These are phyloP conservation scores for Fusarium sp. DNA, from an alignment of 2,329 filamentous ascomycete species.

Conservation along the genomic window DNA sequence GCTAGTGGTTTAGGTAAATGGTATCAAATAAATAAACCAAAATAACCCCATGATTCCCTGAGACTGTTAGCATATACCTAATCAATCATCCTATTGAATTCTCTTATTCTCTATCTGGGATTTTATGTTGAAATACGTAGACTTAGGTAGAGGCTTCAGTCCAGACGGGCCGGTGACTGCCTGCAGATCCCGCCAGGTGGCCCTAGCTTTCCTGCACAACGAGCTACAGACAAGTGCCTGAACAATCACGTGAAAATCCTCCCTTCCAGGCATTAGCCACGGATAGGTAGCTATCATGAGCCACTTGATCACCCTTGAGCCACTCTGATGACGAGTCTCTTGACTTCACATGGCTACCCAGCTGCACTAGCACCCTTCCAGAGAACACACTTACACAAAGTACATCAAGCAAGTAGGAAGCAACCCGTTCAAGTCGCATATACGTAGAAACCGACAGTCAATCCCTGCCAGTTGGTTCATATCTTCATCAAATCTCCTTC, in stretches of 20 bases:
- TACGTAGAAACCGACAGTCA: too few species aligned
- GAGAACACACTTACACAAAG: too few species aligned
- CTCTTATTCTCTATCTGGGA: too few species aligned
- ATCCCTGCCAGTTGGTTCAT: too few species aligned
- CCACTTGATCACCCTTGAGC: slow-evolving; percentile 29
- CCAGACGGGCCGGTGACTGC: slow-evolving; percentile 28
- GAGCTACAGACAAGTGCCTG: slow-evolving; percentile 2
- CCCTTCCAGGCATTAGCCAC: slow-evolving; percentile 13
- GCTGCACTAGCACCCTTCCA: too few species aligned
- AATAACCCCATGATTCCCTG: too few species aligned
- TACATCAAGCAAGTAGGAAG: background rate
- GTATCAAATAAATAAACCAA: too few species aligned
- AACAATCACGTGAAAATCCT: slow-evolving; percentile 8
- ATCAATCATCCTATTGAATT: too few species aligned
- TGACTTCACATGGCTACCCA: background rate
- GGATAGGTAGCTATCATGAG: slow-evolving; percentile 11
- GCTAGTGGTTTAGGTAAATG: too few species aligned
- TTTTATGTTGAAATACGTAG: too few species aligned
- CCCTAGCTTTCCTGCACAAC: slow-evolving; percentile 40
- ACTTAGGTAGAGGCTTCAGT: slow-evolving; percentile 9
- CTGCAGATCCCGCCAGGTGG: slow-evolving; percentile 46
- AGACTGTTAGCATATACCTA: too few species aligned
- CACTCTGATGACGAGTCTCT: slow-evolving; percentile 40
- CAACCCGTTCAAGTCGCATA: background rate
- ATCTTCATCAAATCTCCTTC: background rate